Percentiles rank a stretch among this genome's conserved stretches.
These are phyloP conservation scores for Aspergillus fructus DNA, from an alignment of 2,329 filamentous ascomycete genomes.

Conservation along the genomic window DNA sequence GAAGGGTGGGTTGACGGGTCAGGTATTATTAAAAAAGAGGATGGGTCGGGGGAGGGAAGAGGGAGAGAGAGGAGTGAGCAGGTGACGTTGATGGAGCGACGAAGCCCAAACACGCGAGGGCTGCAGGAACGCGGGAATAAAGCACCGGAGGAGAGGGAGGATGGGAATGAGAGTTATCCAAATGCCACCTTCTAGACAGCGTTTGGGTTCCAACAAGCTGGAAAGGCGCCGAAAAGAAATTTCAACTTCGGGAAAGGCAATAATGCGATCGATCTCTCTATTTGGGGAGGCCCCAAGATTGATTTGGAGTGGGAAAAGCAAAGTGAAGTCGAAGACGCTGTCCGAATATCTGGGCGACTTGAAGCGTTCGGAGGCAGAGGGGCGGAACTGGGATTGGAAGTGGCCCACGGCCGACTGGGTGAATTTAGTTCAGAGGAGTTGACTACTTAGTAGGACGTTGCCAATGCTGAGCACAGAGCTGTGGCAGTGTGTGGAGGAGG, in stretches of 20 bases:
- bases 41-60: constrained; percentile 17
- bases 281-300: neutral
- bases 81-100: constrained; percentile 35
- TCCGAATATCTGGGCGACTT: constrained; percentile 10
- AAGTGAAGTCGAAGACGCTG: constrained; percentile 10
- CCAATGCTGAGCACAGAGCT: constrained; percentile 15
- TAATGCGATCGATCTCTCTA: neutral
- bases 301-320: constrained; percentile 9
- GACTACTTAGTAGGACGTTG: neutral
- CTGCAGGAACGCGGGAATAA: constrained; percentile 31
- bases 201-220: constrained; percentile 4
- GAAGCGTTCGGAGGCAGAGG: constrained; percentile 10
- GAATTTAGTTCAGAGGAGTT: constrained; percentile 4
- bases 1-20: constrained; percentile 16
- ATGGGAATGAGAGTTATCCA: constrained; percentile 15
- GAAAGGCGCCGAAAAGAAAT: constrained; percentile 10
- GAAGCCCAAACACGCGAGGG: constrained; percentile 31
- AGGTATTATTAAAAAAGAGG: constrained; percentile 17
- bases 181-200: constrained; percentile 13
- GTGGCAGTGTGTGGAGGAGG: constrained; percentile 23
- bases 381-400: constrained; percentile 15
- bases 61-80: constrained; percentile 24
- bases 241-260: neutral
- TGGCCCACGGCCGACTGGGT: constrained; percentile 6
- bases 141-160: constrained; percentile 21